Percentiles rank a stretch among this genome's conserved stretches.
Evolutionary conservation across 164 flowering plant species (phyloP).

Genomic region (Vitis rotundifolia): DNA sequence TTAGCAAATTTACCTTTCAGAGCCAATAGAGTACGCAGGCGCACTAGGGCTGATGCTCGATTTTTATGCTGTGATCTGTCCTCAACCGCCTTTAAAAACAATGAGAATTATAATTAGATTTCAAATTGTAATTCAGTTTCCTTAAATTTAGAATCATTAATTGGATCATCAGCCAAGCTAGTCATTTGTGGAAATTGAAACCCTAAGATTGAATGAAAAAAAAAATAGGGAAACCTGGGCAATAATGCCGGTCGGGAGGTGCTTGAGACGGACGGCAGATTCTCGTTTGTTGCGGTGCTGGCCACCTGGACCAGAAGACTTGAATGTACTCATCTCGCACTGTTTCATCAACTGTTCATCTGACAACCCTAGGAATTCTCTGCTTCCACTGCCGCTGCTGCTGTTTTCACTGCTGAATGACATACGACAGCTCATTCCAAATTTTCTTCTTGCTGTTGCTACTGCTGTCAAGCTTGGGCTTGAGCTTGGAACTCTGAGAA

Average conservation of each 20-base stretch:
- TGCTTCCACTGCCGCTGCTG: conserved; percentile 1
- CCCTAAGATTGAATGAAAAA: neutral
- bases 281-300: conserved; percentile 97
- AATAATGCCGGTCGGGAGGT: conserved; percentile 77
- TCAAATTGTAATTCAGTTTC: no score
- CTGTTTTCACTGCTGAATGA: no score
- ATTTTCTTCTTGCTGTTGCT: no score
- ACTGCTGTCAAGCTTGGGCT: no score
- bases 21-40: conserved; percentile 75
- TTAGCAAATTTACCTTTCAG: conserved; percentile 57
- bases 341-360: conserved; percentile 77
- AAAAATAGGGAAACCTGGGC: conserved; percentile 54
- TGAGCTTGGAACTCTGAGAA: no score
- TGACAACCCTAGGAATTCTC: conserved; percentile 39
- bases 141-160: no score
- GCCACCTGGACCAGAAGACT: conserved; percentile 94
- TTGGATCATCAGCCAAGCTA: no score
- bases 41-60: conserved; percentile 74
- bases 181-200: no score
- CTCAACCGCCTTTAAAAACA: conserved; percentile 64
- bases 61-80: conserved; percentile 93
- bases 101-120: no score
- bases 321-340: conserved; percentile 82
- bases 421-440: no score
- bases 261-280: conserved; percentile 87